Base-by-base conservation (phyloP, 2,329 filamentous ascomycete species). In the Hyphodiscus sp. region DNA sequence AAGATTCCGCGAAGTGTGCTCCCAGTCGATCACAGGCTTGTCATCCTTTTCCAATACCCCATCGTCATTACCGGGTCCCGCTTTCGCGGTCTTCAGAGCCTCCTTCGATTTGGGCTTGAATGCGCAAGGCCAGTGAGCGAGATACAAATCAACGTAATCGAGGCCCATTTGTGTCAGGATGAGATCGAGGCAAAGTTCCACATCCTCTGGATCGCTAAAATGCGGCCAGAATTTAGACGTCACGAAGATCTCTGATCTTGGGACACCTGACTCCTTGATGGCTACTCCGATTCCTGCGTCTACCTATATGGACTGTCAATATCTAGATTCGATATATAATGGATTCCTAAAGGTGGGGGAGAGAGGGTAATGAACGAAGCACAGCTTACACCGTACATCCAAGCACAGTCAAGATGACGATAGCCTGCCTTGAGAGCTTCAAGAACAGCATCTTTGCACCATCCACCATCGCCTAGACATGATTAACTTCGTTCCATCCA, bases 141-240 rank as follows among this genome's bases (percentile, higher is more conserved):
- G 77, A 67, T 80, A 89, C 55, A 92, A 74, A 67, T 94, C 89
- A 8, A 94, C 77, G 67, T 92, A 57, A 58, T 89, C 85, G 47
- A 92, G 74, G 1, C 87, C 86, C 41, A 94, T 74, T 55, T 79
- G 77, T 71, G 83, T 78, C 67, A 92, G 73, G 63, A 82, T 86
- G 75, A 85, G 81, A 61, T 88, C 81, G 41, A 91, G 76, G 41
- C 79, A 82, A 62, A 85, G 73, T 70, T 86, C 82, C 9, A 82
- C 82, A 38, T 54, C 50, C 20, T 61, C 52, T 1, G 46, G 50
- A 13, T 43, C 52, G 10, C 33, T 19, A 23, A 53, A 56, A 10
- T 54, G 48, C 18, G 50, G 52, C 79, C 79, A 83, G 20, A 82
- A 69, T 69, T 83, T 83, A 52, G 74, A 74, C 8, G 79, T 82